Conservation (phyloP, 2,329 filamentous ascomycete genomes). For the Zasmidium cellare region DNA sequence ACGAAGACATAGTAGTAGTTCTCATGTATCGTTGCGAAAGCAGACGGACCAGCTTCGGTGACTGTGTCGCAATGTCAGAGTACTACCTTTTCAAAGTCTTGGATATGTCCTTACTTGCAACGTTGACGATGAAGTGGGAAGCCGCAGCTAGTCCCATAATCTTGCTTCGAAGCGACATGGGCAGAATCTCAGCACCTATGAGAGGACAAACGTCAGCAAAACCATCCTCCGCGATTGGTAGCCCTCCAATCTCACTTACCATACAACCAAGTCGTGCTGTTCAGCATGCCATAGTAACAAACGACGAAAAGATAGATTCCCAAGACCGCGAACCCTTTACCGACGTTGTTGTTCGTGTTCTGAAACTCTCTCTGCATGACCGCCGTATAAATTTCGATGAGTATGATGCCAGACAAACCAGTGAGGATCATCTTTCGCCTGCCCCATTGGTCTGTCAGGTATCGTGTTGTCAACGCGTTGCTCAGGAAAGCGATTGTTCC, state of each 20-base stretch:
- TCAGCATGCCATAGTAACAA: conserved; percentile 41
- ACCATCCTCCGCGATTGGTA: neutral
- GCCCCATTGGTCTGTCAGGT: conserved; percentile 59
- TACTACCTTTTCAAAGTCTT: neutral
- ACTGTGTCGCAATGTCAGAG: conserved; percentile 14
- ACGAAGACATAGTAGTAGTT: conserved; percentile 65
- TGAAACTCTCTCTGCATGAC: conserved; percentile 61
- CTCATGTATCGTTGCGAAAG: conserved; percentile 58
- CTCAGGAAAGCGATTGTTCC: conserved; percentile 54
- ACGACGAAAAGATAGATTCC: conserved; percentile 62
- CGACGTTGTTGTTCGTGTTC: conserved; percentile 54
- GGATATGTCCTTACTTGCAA: conserved; percentile 15
- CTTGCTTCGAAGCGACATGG: conserved; percentile 54
- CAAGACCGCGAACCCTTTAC: conserved; percentile 61
- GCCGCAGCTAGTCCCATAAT: conserved; percentile 57
- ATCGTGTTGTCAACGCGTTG: conserved; percentile 54
- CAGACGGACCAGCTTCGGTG: conserved; percentile 49
- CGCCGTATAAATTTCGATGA: conserved; percentile 61
- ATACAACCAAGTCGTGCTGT: conserved; percentile 40
- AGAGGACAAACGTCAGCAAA: neutral
- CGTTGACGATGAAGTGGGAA: conserved; percentile 47
- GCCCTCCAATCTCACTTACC: neutral
- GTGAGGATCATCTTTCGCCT: conserved; percentile 60
- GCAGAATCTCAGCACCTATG: conserved; percentile 54
- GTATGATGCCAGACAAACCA: conserved; percentile 52